Base-by-base conservation (phyloP, 1,284 basidiomycete genomes). In the Trametes polyzona region DNA sequence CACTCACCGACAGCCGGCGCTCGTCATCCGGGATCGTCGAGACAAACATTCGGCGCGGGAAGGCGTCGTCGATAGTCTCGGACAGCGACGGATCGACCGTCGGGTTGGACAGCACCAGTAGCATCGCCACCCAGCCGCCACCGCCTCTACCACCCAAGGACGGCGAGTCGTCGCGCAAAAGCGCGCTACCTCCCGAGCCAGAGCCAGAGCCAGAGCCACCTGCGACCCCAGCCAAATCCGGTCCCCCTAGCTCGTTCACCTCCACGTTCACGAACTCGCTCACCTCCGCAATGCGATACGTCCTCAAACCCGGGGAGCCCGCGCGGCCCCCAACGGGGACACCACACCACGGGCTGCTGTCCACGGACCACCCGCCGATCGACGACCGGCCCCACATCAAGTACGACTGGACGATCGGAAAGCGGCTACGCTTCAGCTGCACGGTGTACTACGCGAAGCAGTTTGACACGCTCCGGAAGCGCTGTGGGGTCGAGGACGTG, bases 371-470 rank as follows among this genome's bases (percentile, higher is more conserved):
- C 1, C 71, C 75, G 3, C 66, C 68, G 17, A 83, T 86, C 30
- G 86, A 88, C 65, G 86, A 87, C 24, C 79, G 82, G 17, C 89
- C 90, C 3, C 90, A 92, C 71, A 84, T 92, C 75, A 88, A 88
- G 71, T 90, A 90, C 65, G 86, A 89, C 59, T 90, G 86, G 82
- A 87, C 86, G 5, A 77, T 89, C 53, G 87, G 88, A 29, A 87
- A 86, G 66, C 78, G 83, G 57, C 73, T 90, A 51, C 86, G 83
- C 71, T 86, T 92, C 67, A 86, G 84, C 67, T 92, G 89, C 67
- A 92, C 86, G 8, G 85, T 87, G 14, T 92, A 91, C 70, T 92
- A 88, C 68, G 90, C 90, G 35, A 83, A 83, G 58, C 87, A 92
- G 68, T 92, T 93, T 67, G 88, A 91, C 66, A 69, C 74, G 26